Conservation (phyloP, 768 basidiomycete species). For the Ramaria sp. region DNA sequence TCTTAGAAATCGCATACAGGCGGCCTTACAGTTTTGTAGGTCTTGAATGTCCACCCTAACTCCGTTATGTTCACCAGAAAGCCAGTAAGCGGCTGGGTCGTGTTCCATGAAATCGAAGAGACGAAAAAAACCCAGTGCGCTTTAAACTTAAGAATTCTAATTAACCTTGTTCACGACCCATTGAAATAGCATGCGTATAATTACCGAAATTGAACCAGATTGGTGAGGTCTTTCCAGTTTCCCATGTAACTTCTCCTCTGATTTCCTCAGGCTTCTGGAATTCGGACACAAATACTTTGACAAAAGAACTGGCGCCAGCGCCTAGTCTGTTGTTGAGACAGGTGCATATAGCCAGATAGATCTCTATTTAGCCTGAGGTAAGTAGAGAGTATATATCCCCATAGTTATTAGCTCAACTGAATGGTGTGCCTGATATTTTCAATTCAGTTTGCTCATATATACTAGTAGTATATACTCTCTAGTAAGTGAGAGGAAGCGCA, state of each 20-base stretch:
- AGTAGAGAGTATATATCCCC: too few species aligned
- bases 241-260: not conserved
- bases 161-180: conserved; percentile 4
- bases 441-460: too few species aligned
- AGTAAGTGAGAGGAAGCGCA: too few species aligned
- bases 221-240: conserved; percentile 41
- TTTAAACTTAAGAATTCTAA: not conserved
- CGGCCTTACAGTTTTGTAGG: conserved; percentile 29
- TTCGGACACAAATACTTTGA: conserved; percentile 39
- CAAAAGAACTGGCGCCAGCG: not conserved
- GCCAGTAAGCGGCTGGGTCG: conserved; percentile 84
- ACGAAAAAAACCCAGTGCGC: conserved; percentile 87
- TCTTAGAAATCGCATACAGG: conserved; percentile 3
- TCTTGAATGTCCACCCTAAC: conserved; percentile 83
- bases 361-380: too few species aligned
- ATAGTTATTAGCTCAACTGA: too few species aligned
- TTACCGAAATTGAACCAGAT: conserved; percentile 92
- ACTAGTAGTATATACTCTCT: too few species aligned
- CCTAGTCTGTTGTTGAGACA: not conserved
- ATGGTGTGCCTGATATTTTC: too few species aligned
- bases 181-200: conserved; percentile 63
- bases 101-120: conserved; percentile 94
- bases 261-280: conserved; percentile 31
- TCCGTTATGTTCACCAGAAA: conserved; percentile 92
- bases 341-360: too few species aligned